Conservation (phyloP, 805 yeast genomes). For the Dipodascopsis uninucleata region DNA sequence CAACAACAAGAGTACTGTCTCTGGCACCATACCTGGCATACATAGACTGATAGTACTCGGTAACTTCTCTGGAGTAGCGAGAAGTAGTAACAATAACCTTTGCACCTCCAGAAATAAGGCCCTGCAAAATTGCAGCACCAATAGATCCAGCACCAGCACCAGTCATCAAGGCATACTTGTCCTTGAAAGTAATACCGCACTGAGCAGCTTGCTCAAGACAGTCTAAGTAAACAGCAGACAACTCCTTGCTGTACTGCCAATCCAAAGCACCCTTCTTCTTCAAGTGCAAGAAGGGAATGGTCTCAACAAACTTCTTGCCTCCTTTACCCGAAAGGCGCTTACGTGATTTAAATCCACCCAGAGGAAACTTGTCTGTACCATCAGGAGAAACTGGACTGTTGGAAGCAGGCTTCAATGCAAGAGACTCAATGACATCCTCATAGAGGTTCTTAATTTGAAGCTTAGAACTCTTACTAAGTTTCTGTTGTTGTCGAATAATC, state of each 20-base stretch:
- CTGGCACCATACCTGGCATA: slow-evolving; percentile 90
- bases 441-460: slow-evolving; percentile 30
- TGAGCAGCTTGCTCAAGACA: slow-evolving; percentile 87
- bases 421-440: slow-evolving; percentile 34
- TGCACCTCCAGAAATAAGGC: slow-evolving; percentile 96
- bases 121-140: slow-evolving; percentile 95
- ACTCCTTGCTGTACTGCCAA: slow-evolving; percentile 80
- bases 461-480: slow-evolving; percentile 50
- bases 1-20: slow-evolving; percentile 89
- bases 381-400: slow-evolving; percentile 19
- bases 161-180: slow-evolving; percentile 84
- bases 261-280: slow-evolving; percentile 72
- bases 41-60: slow-evolving; percentile 91
- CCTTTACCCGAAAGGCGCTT: slow-evolving; percentile 28
- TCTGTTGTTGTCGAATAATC: slow-evolving; percentile 69
- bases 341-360: slow-evolving; percentile 25
- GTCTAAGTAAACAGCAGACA: slow-evolving; percentile 76
- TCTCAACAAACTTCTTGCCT: slow-evolving; percentile 45
- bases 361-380: too few species aligned
- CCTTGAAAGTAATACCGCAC: slow-evolving; percentile 82
- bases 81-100: slow-evolving; percentile 95
- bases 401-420: slow-evolving; percentile 25
- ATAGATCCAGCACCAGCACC: slow-evolving; percentile 99
- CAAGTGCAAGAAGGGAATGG: slow-evolving; percentile 91
- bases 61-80: slow-evolving; percentile 86